Base-by-base conservation (phyloP, 192 early-diverging fungal species). In the Linnemannia elongata region DNA sequence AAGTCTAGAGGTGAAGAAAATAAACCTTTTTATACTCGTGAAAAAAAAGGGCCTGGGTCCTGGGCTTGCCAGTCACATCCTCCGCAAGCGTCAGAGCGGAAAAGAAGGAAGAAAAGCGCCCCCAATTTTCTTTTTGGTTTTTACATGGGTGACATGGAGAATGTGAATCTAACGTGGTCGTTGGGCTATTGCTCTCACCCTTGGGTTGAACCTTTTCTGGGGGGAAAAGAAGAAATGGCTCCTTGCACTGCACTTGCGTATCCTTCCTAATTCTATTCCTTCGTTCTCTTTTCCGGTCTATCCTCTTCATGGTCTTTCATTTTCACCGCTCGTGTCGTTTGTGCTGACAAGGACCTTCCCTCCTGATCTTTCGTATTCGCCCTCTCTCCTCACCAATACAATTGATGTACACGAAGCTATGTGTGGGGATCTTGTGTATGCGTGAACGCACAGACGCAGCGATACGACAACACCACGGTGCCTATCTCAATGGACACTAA, bases 21-120 rank as follows among this genome's bases (percentile, higher is more conserved):
- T 35, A 70, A 49, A 24, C 30, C 3, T 18, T 54, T 35, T 47
- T 13, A 78, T 33, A 27, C n/a, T 54, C 38, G 63, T 35, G 44
- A 71, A n/a, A 52, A 52, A 70, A 33, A 55, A 55, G 38, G 49
- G 22, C n/a, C 55, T 57, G 55, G 55, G 55, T 57, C 55, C 55
- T 27, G 55, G 10, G n/a, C 27, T 57, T 57, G 55, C 55, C 55
- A 57, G 55, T 57, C 55, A 57, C 55, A n/a, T 1, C 20, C 52
- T 55, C 6, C 52, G 22, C 18, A n/a, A n/a, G n/a, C 52, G 7
- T 55, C 22, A 55, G 18, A 17, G 49, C 0, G 20, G 18, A 20
- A 52, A 52, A 7, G 41, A 41, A 41, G 12, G 12, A 44, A 1
- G 44, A 44, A 3, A 54, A 54, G 52, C 52, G 18, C 52, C 52